Evolutionary conservation across 2,329 filamentous ascomycete species (phyloP), one percentile per base, ranked within the genome.

Genomic region (Alternaria dauci): DNA sequence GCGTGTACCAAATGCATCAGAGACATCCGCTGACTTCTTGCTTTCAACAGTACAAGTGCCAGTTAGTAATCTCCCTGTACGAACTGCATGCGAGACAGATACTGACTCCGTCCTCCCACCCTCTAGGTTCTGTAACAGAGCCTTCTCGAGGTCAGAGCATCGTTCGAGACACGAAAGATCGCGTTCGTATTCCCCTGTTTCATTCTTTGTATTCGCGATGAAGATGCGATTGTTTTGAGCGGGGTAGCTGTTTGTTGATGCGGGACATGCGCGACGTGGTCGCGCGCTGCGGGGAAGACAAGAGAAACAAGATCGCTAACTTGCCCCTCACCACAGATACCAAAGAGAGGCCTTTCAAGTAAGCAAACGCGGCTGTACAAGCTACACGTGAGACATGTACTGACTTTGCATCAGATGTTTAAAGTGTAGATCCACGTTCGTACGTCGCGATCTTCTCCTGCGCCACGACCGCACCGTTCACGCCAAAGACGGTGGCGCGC

Each of bases 281-380:
- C 73, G 74, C 71, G 74, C 71, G 74, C 69, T 75, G 74, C 74
- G 75, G 72, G 72, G 71, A 71, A 71, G 65, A 63, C 61, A 62
- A 39, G 18, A 67, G 62, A 56, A 56, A 67, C 61, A 56, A 55
- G 68, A 69, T 71, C 73, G 70, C 71, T 74, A 71, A 75, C 71
- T 74, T 74, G 65, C 73, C 73, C 74, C 72, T 74, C 75, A 69
- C 67, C 68, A 55, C 80, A 98, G 94, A 98, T 81, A 99, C 95
- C 67, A 99, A 99, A 83, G 95, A 98, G 82, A 90, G 95, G 66
- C 95, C 95, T 38, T 99, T 99, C 87, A 98, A 98, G 81, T 99
- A 48, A 48, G 44, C 30, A 32, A 16, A 32, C 30, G 12, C 0
- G 28, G n/a, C n/a, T 32, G 2, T 18, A 23, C 18, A n/a, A 18